A percentile compares a stretch with the other conserved stretches of the same genome.
phyloP scores from a whole-genome alignment of 2,329 filamentous ascomycete species.

The Clarireedia homoeocarpa region DNA sequence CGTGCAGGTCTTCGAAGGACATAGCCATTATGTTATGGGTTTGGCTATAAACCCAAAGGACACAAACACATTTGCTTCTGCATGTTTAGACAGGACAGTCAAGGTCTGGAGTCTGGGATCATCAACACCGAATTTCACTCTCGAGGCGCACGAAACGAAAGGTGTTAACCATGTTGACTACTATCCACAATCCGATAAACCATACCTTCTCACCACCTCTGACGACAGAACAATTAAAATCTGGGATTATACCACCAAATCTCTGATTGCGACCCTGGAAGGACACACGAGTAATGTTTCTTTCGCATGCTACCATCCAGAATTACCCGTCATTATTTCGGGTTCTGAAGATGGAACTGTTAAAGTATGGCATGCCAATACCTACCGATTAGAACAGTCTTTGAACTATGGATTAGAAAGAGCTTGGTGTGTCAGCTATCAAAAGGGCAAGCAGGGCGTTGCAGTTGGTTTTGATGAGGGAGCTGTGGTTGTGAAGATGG shows the following conservation, averaged over 20 bases:
- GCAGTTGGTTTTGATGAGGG: constrained; percentile 97
- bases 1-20: constrained; percentile 92
- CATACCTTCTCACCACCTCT: constrained; percentile 90
- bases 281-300: constrained; percentile 97
- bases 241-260: constrained; percentile 99
- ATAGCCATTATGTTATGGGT: constrained; percentile 95
- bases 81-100: constrained; percentile 91
- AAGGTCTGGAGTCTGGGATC: constrained; percentile 98
- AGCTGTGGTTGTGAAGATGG: constrained; percentile 95
- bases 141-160: constrained; percentile 95
- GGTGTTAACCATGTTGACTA: constrained; percentile 98
- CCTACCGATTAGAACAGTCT: constrained; percentile 91
- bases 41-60: constrained; percentile 97
- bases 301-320: constrained; percentile 95
- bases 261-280: constrained; percentile 89
- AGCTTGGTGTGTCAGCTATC: constrained; percentile 95
- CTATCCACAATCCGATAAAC: constrained; percentile 65
- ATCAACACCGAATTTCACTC: constrained; percentile 88
- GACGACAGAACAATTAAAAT: constrained; percentile 96
- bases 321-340: constrained; percentile 93
- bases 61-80: constrained; percentile 85
- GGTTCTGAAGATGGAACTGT: constrained; percentile 96
- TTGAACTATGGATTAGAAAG: constrained; percentile 92
- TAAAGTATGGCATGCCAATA: constrained; percentile 98
- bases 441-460: constrained; percentile 87